These are phyloP conservation scores for Santalum album DNA, from an alignment of 164 flowering plant genomes.

Conservation along the genomic window DNA sequence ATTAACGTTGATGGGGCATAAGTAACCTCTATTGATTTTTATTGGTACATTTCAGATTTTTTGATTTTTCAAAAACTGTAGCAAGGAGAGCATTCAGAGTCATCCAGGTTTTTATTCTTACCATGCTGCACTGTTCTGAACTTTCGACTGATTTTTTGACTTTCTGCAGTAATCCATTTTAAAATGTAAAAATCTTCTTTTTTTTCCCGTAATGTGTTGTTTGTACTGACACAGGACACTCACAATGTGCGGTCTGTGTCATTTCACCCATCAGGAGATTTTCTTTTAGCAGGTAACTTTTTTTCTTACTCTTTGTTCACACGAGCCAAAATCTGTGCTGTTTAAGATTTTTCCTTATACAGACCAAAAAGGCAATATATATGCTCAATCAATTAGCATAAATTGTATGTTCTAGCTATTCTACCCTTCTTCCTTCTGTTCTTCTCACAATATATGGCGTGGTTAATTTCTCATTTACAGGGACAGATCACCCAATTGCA, in stretches of 20 bases:
- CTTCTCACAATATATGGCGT: too few relatives aligned
- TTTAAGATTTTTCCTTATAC: too few relatives aligned
- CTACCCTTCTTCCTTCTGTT: too few relatives aligned
- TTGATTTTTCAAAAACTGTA: slow-evolving; percentile 73
- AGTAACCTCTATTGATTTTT: not conserved
- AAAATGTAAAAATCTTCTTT: not conserved
- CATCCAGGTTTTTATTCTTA: slow-evolving; percentile 48
- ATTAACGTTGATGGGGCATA: too few relatives aligned
- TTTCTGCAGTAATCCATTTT: too few relatives aligned
- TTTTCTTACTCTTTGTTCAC: slow-evolving; percentile 5
- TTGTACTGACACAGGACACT: slow-evolving; percentile 53
- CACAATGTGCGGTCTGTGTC: slow-evolving; percentile 85
- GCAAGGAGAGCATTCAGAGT: slow-evolving; percentile 78
- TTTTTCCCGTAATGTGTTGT: slow-evolving; percentile 4
- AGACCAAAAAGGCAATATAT: too few relatives aligned
- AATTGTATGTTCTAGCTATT: too few relatives aligned
- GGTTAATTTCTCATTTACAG: slow-evolving; percentile 41
- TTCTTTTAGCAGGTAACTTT: slow-evolving; percentile 62
- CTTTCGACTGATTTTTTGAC: not conserved
- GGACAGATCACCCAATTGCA: slow-evolving; percentile 77
- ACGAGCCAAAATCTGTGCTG: not conserved
- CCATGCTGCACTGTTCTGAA: slow-evolving; percentile 3
- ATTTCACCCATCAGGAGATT: slow-evolving; percentile 86
- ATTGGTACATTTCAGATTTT: slow-evolving; percentile 45
- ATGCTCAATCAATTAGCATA: too few relatives aligned